Conservation (phyloP, 1,139 yeast genomes). For the Taphrina deformans region DNA sequence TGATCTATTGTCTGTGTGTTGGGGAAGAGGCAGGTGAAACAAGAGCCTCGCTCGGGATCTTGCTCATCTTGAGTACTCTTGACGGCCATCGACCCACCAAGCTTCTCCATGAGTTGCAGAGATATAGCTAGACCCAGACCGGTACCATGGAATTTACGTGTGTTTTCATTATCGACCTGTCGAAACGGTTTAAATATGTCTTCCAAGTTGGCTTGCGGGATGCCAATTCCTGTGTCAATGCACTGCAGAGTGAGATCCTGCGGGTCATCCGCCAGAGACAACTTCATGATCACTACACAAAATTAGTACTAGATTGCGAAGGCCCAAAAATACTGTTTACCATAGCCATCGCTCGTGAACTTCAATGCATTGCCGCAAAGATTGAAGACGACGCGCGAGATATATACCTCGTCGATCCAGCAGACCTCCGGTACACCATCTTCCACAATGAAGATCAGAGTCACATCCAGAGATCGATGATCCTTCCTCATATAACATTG, state of each 20-base stretch:
- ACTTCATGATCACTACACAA: constrained; percentile 5
- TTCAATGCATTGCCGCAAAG: constrained; percentile 86
- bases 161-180: constrained; percentile 90
- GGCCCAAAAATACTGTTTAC: too few relatives aligned
- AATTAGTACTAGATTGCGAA: too few relatives aligned
- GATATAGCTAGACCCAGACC: constrained; percentile 62
- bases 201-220: constrained; percentile 76
- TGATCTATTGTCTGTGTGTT: not conserved
- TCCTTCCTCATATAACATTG: constrained; percentile 71
- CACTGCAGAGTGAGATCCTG: constrained; percentile 15
- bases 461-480: constrained; percentile 73
- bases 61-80: constrained; percentile 44
- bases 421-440: constrained; percentile 61
- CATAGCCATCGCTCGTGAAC: constrained; percentile 71
- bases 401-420: constrained; percentile 81
- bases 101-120: constrained; percentile 76
- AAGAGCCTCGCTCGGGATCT: constrained; percentile 9
- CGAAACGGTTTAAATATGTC: constrained; percentile 84
- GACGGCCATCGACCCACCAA: constrained; percentile 92
- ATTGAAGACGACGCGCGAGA: constrained; percentile 79
- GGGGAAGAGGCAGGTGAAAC: constrained; percentile 21
- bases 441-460: constrained; percentile 50
- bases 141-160: constrained; percentile 69
- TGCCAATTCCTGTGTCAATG: constrained; percentile 75
- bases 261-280: constrained; percentile 9